These are phyloP conservation scores for Alopecurus myosuroides DNA, from an alignment of 176 grass and related monocot species.

Conservation along the genomic window DNA sequence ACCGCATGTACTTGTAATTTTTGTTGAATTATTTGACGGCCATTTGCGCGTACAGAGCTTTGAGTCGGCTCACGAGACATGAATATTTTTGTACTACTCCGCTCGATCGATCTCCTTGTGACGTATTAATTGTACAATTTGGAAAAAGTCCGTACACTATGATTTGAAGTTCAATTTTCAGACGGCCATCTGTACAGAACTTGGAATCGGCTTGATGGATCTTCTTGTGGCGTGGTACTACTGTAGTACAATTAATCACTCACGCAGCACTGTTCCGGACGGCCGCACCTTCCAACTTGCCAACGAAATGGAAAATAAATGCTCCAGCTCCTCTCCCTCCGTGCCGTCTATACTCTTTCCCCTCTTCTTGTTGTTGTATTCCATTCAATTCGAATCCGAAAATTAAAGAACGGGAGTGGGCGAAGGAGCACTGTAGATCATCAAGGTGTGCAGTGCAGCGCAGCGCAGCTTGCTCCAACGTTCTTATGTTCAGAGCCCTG, in stretches of 20 bases:
- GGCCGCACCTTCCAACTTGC: conserved; percentile 29
- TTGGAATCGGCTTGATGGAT: not conserved
- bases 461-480: conserved; percentile 3
- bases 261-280: no score
- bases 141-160: no score
- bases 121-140: not conserved
- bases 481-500: not conserved
- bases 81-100: no score
- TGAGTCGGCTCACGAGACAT: not conserved
- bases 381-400: conserved; percentile 23
- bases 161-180: no score
- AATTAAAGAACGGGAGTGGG: not conserved
- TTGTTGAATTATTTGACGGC: not conserved
- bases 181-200: no score
- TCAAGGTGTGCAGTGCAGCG: not conserved
- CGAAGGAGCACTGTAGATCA: not conserved
- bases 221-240: not conserved
- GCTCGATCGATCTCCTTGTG: not conserved
- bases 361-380: not conserved
- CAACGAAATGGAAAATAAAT: conserved; percentile 37
- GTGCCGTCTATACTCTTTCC: not conserved
- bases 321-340: conserved; percentile 44
- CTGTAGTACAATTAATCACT: conserved; percentile 17
- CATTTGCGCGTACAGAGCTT: not conserved
- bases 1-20: not conserved